A percentile compares a stretch with the other conserved stretches of the same genome.
Evolutionary conservation across 2,329 filamentous ascomycete species (phyloP).

Genomic region (Trichoderma endophyticum): DNA sequence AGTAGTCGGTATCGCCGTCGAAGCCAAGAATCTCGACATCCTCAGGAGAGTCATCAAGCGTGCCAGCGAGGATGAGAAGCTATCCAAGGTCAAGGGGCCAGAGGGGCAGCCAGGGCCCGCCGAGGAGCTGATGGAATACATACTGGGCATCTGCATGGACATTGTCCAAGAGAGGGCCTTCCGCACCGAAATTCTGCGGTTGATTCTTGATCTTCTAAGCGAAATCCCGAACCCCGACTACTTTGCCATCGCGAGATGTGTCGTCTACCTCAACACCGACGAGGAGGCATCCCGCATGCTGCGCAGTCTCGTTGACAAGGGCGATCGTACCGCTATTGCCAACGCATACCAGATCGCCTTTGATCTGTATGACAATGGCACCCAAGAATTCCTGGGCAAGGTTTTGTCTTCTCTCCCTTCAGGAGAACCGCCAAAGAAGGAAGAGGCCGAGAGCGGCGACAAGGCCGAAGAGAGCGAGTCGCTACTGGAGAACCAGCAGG

Average conservation of each 20-base stretch:
- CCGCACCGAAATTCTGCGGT: conserved; percentile 76
- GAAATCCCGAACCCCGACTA: conserved; percentile 92
- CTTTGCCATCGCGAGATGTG: conserved; percentile 96
- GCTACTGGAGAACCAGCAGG: conserved; percentile 48
- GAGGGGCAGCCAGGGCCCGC: conserved; percentile 57
- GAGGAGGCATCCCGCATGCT: conserved; percentile 87
- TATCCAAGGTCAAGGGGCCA: conserved; percentile 54
- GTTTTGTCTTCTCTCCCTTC: conserved; percentile 77
- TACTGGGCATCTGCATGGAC: conserved; percentile 94
- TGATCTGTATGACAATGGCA: conserved; percentile 97
- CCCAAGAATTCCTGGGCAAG: conserved; percentile 91
- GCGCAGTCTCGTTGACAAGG: conserved; percentile 73
- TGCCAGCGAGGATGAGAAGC: conserved; percentile 81
- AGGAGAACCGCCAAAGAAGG: conserved; percentile 38
- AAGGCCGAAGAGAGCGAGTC: conserved; percentile 46
- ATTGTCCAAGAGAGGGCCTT: conserved; percentile 91
- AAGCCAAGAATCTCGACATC: conserved; percentile 87
- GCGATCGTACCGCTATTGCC: conserved; percentile 73
- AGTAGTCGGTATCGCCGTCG: conserved; percentile 93
- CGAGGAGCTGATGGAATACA: conserved; percentile 96
- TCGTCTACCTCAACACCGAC: conserved; percentile 91
- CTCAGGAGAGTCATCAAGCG: conserved; percentile 82
- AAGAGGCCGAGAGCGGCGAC: conserved; percentile 44
- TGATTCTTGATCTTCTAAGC: conserved; percentile 93
- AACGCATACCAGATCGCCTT: conserved; percentile 97